These are phyloP conservation scores for Flaveria brownii DNA, from an alignment of 129 eudicot species.

Conservation along the genomic window DNA sequence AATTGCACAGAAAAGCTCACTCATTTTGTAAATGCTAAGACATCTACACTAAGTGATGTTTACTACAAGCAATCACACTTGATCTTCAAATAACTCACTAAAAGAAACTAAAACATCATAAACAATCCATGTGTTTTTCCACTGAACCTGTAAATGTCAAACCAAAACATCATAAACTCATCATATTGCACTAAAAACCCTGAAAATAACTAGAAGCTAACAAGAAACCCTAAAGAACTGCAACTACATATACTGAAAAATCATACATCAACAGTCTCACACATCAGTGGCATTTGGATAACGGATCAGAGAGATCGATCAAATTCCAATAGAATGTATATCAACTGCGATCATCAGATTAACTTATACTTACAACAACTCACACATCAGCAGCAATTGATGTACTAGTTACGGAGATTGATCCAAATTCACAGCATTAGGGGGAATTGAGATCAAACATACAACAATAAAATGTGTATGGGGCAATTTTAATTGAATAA, in stretches of 20 bases:
- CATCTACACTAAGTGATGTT: neutral
- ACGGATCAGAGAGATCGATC: neutral
- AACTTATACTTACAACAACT: neutral
- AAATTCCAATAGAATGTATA: neutral
- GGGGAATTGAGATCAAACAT: neutral
- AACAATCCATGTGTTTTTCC: neutral
- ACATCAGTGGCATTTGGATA: neutral
- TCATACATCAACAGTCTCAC: neutral
- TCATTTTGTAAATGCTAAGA: neutral
- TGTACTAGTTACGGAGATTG: too few relatives aligned
- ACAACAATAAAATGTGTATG: neutral
- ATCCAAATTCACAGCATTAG: neutral
- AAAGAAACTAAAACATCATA: neutral
- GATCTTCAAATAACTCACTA: neutral
- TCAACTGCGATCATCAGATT: neutral
- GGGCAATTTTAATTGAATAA: neutral
- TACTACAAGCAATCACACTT: neutral
- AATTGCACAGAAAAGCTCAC: neutral
- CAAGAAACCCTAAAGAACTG: slow-evolving; percentile 1
- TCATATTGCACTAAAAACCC: neutral
- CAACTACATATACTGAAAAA: too few relatives aligned
- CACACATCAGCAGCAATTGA: neutral
- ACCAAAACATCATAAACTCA: neutral
- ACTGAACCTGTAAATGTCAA: neutral
- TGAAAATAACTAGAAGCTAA: neutral